Evolutionary conservation across 2,329 filamentous ascomycete genomes (phyloP).

Genomic region (Dactylellina cionopaga): DNA sequence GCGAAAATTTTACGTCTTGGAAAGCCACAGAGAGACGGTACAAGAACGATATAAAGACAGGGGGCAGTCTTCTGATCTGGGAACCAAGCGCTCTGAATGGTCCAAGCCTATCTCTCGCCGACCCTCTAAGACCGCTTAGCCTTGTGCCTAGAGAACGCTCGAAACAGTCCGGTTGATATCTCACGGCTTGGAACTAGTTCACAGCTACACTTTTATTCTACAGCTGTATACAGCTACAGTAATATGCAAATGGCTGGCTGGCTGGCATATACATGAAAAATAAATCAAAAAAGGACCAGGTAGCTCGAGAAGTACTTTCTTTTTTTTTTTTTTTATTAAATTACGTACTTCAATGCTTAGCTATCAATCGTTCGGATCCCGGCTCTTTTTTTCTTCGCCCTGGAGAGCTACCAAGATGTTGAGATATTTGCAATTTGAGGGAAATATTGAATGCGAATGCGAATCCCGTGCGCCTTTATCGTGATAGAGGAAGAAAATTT

Average conservation of each 20-base stretch:
- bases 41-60: neutral
- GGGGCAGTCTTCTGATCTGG: conserved; percentile 23
- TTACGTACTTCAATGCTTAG: no score
- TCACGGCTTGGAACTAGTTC: conserved; percentile 9
- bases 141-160: conserved; percentile 31
- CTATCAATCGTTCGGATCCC: conserved; percentile 18
- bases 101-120: conserved; percentile 23
- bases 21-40: conserved; percentile 5
- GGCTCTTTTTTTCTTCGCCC: conserved; percentile 16
- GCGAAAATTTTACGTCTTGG: conserved; percentile 17
- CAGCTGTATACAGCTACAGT: no score
- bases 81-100: conserved; percentile 45
- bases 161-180: conserved; percentile 38
- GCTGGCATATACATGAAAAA: no score
- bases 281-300: no score
- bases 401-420: conserved; percentile 32
- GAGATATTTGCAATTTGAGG: conserved; percentile 52
- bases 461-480: conserved; percentile 20
- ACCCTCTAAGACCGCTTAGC: conserved; percentile 36
- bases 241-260: no score
- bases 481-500: conserved; percentile 22
- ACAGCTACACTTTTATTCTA: no score
- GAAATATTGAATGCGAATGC: conserved; percentile 33
- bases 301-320: no score
- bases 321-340: no score